Base-by-base conservation (phyloP, 495 filamentous ascomycete genomes). In the Lophiotrema nucula region DNA sequence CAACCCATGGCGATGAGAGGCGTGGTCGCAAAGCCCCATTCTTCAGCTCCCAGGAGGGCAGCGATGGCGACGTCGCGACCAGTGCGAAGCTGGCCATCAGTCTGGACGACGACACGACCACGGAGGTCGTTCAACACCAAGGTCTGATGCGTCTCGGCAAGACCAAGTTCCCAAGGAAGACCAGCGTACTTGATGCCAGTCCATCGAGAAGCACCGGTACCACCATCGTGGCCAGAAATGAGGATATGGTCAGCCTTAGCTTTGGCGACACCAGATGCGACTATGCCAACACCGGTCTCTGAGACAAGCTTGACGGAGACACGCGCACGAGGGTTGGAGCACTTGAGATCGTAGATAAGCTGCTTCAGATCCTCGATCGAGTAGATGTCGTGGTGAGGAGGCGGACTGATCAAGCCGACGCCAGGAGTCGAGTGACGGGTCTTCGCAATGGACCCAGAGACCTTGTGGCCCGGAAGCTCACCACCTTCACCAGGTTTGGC, bases 111-210 rank as follows among this genome's bases (percentile, higher is more conserved):
- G 51, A 97, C 90, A 79, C 93, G 90, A 21, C 93, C 93, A 77
- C 93, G 88, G 4, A 99, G 83, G 71, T 99, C 93, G 70, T 99
- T 99, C 23, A 99, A 79, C 15, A 99, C 93, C n/a, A 99, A 77
- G 3, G 93, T 99, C 74, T 99, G 93, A 71, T 99, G 93, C 25
- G 93, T 99, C 74, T 99, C 93, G 0, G 93, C 93, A 52, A 99
- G 85, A 82, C 93, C 93, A 65, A 99, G 73, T 72, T 99, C 93
- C 93, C 93, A 99, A 10, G 93, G 95, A 37, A 97, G 83, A 77
- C 93, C 93, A 60, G 95, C 93, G 72, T 97, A 97, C 75, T 97
- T 97, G 83, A 99, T 99, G 76, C 93, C 93, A 70, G 93, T 99
- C 93, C 93, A 99, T 66, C 93, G 80, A 37, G 93, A 97, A 56